phyloP scores from a whole-genome alignment of 192 early-diverging fungal genomes.

The Helicostylum pulchrum region DNA sequence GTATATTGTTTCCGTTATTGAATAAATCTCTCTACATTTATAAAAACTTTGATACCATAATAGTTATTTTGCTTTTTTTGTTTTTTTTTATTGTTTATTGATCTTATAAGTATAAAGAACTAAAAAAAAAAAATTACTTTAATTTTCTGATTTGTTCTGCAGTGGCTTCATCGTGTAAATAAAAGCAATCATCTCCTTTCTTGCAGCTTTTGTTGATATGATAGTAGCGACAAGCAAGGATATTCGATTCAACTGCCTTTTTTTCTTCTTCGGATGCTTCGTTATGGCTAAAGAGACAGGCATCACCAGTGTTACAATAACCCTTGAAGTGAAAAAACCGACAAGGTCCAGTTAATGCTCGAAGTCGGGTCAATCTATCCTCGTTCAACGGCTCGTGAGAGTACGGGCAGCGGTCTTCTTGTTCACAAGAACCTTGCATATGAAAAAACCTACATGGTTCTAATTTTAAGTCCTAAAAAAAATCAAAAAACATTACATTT shows the following conservation, averaged over 20 bases:
- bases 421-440: constrained; percentile 24
- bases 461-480: constrained; percentile 22
- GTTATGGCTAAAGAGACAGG: constrained; percentile 32
- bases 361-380: background rate
- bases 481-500: background rate
- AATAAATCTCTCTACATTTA: too few species aligned
- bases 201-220: constrained; percentile 21
- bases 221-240: constrained; percentile 21
- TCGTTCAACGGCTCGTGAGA: constrained; percentile 24
- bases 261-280: constrained; percentile 10
- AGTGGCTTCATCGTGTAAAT: background rate
- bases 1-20: too few species aligned
- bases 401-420: constrained; percentile 24
- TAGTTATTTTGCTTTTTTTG: too few species aligned
- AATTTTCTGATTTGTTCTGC: background rate
- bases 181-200: constrained; percentile 29
- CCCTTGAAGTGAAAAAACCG: constrained; percentile 40
- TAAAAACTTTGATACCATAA: too few species aligned
- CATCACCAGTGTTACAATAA: constrained; percentile 33
- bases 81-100: too few species aligned
- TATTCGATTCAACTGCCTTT: constrained; percentile 6
- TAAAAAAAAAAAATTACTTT: background rate
- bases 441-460: constrained; percentile 36
- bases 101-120: too few species aligned
- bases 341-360: constrained; percentile 24